These are phyloP conservation scores for Detonula confervacea DNA, from an alignment of 352 stramenopile species.

Conservation along the genomic window DNA sequence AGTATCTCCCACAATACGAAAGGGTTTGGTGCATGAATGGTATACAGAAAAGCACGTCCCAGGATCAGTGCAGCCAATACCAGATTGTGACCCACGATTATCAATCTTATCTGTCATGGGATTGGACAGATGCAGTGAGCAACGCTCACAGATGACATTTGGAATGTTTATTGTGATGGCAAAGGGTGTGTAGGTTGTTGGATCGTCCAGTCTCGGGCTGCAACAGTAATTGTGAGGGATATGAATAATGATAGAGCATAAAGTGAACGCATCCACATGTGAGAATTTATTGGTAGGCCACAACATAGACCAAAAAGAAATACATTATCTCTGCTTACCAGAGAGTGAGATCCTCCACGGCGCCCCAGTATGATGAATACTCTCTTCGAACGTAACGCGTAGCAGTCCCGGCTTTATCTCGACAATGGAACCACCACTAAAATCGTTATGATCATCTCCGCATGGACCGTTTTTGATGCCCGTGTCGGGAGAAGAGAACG, in stretches of 20 bases:
- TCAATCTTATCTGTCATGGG: slow-evolving; percentile 57
- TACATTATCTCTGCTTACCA: not conserved
- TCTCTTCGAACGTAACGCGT: slow-evolving; percentile 45
- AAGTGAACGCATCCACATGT: not conserved
- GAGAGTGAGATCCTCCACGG: slow-evolving; percentile 53
- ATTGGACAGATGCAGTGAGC: slow-evolving; percentile 52
- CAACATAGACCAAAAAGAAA: too few relatives aligned
- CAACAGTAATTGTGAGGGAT: slow-evolving; percentile 54
- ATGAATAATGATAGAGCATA: slow-evolving; percentile 4
- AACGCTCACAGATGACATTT: slow-evolving; percentile 46
- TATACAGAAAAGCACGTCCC: slow-evolving; percentile 56
- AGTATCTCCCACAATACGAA: slow-evolving; percentile 42
- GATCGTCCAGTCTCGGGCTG: slow-evolving; percentile 12
- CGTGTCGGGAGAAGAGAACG: slow-evolving; percentile 35
- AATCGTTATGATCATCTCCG: slow-evolving; percentile 36
- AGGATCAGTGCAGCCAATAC: slow-evolving; percentile 48
- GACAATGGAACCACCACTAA: slow-evolving; percentile 9
- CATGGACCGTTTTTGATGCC: slow-evolving; percentile 52
- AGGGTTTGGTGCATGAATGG: slow-evolving; percentile 50
- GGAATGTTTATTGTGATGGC: slow-evolving; percentile 48
- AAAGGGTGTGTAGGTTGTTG: slow-evolving; percentile 45
- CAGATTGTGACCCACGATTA: slow-evolving; percentile 25
- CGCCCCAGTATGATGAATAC: slow-evolving; percentile 38
- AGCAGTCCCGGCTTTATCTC: slow-evolving; percentile 43
- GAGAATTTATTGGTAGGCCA: too few relatives aligned